Evolutionary conservation across 345 rosid genomes (phyloP).

Genomic region (Limnanthes douglasii): DNA sequence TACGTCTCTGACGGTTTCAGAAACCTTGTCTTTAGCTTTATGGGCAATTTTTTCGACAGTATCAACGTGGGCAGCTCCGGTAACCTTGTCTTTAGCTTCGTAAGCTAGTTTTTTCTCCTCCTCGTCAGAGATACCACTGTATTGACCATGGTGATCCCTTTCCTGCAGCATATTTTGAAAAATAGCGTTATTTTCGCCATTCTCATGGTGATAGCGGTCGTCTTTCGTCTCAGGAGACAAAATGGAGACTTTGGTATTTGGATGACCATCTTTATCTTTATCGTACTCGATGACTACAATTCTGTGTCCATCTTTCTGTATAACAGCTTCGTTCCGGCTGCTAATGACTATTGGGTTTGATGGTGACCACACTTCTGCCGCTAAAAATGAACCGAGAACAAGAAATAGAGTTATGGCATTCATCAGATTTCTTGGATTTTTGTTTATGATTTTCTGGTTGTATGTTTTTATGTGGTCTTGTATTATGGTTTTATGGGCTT

Average conservation of each 20-base stretch:
- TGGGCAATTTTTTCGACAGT: too few species aligned
- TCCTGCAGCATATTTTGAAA: slow-evolving; percentile 19
- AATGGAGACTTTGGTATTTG: slow-evolving; percentile 49
- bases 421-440: too few species aligned
- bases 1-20: too few species aligned
- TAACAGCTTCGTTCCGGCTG: slow-evolving; percentile 20
- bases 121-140: neutral
- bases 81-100: too few species aligned
- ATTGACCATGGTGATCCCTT: slow-evolving; percentile 7
- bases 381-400: too few species aligned
- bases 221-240: slow-evolving; percentile 17
- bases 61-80: too few species aligned
- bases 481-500: too few species aligned
- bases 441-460: too few species aligned
- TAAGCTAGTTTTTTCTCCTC: slow-evolving; percentile 7
- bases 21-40: slow-evolving; percentile 6
- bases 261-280: slow-evolving; percentile 29
- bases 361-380: too few species aligned
- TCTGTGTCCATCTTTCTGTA: slow-evolving; percentile 52
- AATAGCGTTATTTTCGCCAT: slow-evolving; percentile 14
- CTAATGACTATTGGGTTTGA: slow-evolving; percentile 14
- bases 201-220: slow-evolving; percentile 9
- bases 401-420: too few species aligned
- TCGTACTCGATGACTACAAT: slow-evolving; percentile 59
- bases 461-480: too few species aligned